Conservation (phyloP, 2,329 filamentous ascomycete species). For the Didymellaceae sp. region DNA sequence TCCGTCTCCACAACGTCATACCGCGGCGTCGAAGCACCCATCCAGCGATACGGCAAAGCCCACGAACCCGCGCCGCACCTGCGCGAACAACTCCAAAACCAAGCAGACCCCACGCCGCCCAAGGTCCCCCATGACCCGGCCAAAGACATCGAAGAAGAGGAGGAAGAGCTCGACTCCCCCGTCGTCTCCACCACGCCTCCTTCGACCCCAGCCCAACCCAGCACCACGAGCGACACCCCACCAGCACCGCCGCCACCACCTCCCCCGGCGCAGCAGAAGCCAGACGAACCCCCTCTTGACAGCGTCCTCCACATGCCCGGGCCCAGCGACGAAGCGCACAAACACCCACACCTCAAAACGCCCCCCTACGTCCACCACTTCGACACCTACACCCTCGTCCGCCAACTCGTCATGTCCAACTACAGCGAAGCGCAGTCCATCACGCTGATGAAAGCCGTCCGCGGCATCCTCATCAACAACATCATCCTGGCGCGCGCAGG, state of each 20-base stretch:
- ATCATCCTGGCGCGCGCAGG: slow-evolving; percentile 79
- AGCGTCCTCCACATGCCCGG: slow-evolving; percentile 52
- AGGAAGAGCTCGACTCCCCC: slow-evolving; percentile 23
- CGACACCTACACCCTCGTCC: slow-evolving; percentile 89
- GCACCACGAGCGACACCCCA: slow-evolving; percentile 23
- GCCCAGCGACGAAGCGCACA: slow-evolving; percentile 49
- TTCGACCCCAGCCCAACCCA: slow-evolving; percentile 19
- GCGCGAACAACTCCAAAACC: slow-evolving; percentile 20
- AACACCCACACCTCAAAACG: slow-evolving; percentile 72
- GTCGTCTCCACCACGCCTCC: slow-evolving; percentile 25
- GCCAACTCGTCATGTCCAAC: slow-evolving; percentile 73
- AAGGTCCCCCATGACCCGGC: slow-evolving; percentile 18
- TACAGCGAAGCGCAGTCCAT: slow-evolving; percentile 79
- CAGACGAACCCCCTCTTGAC: slow-evolving; percentile 46
- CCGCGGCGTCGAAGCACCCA: slow-evolving; percentile 36
- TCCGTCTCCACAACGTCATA: slow-evolving; percentile 31
- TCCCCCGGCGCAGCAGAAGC: slow-evolving; percentile 33
- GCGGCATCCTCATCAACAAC: slow-evolving; percentile 77
- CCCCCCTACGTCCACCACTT: slow-evolving; percentile 94
- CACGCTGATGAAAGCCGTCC: slow-evolving; percentile 90
- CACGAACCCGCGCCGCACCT: slow-evolving; percentile 55
- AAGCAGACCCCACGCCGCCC: slow-evolving; percentile 2
- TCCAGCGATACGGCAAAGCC: slow-evolving; percentile 57
- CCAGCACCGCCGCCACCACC: slow-evolving; percentile 25
- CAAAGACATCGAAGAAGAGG: slow-evolving; percentile 35